These are phyloP conservation scores for Aspergillus baeticus DNA, from an alignment of 495 filamentous ascomycete genomes.

Conservation along the genomic window DNA sequence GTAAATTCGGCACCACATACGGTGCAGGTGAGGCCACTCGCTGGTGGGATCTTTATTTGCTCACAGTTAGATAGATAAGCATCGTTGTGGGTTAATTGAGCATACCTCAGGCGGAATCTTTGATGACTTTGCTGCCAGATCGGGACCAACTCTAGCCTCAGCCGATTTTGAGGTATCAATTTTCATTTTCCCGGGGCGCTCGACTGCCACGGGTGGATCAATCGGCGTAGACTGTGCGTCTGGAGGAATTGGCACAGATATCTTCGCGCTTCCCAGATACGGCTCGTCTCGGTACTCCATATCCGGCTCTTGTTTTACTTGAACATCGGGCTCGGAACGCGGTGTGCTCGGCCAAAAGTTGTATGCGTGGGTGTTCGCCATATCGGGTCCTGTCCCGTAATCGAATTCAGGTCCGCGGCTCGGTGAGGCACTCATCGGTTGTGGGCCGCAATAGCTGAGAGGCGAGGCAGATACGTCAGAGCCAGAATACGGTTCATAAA, in stretches of 20 bases:
- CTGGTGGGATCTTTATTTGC: constrained; percentile 15
- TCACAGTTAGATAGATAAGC: constrained; percentile 16
- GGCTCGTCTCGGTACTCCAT: constrained; percentile 14
- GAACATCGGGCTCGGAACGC: constrained; percentile 13
- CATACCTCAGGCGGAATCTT: constrained; percentile 8
- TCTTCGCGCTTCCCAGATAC: neutral
- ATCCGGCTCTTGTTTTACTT: constrained; percentile 17
- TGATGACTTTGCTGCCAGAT: neutral
- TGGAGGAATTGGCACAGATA: neutral
- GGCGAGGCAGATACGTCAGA: constrained; percentile 23
- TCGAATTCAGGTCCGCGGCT: constrained; percentile 26
- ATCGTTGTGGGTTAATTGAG: constrained; percentile 14
- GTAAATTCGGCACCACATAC: constrained; percentile 81
- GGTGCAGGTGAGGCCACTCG: constrained; percentile 65
- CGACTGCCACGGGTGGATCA: neutral
- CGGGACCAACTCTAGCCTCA: neutral
- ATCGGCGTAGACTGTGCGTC: neutral
- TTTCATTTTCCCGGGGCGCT: neutral
- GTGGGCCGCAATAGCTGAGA: constrained; percentile 26
- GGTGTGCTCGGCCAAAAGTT: constrained; percentile 26
- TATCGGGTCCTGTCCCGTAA: constrained; percentile 5
- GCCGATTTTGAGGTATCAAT: neutral
- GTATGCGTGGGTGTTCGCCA: constrained; percentile 12
- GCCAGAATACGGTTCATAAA: constrained; percentile 22
- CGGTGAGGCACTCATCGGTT: constrained; percentile 25